Evolutionary conservation across 1,284 basidiomycete genomes (phyloP), one percentile per base, ranked within the genome.

Genomic region (Neotropicomus parvogracilis): DNA sequence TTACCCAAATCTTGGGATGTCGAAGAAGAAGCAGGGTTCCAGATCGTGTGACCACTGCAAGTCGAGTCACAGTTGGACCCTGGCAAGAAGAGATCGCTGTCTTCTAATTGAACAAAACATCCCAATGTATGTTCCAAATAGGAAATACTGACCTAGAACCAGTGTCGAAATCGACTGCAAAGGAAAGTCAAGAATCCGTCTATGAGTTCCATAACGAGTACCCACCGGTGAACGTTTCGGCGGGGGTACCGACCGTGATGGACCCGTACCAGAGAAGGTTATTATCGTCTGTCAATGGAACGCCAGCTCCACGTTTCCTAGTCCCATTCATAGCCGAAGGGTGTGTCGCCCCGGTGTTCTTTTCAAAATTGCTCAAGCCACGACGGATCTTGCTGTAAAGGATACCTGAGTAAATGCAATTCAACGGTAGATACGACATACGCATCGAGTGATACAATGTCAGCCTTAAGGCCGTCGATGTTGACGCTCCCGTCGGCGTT

Each of bases 141-240:
- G 16, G 6, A 35, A 4, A 21, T 8, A 17, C 44, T 4, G 31
- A 60, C 63, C 53, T 54, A 50, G 65, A 59, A 24, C 65, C 65
- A 7, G 67, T 73, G 49, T 73, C 69, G 46, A 72, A 70, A 44
- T 62, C 59, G 27, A 72, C 68, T 60, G 53, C 34, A 11, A 11
- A 14, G 1, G n/a, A 4, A 26, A 4, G 26, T 42, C 31, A 17
- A n/a, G n/a, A n/a, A n/a, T n/a, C n/a, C n/a, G n/a, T n/a, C n/a
- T n/a, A n/a, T n/a, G n/a, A n/a, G n/a, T n/a, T n/a, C n/a, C n/a
- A n/a, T 6, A 29, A 26, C n/a, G 4, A 24, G 40, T 20, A 37
- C 41, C 3, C n/a, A 59, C 59, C 56, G 13, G 45, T 51, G 31
- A 51, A 56, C 19, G 6, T 24, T 34, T 56, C 37, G 7, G 53